Conservation (phyloP, 768 basidiomycete species). For the Russula virescens region DNA sequence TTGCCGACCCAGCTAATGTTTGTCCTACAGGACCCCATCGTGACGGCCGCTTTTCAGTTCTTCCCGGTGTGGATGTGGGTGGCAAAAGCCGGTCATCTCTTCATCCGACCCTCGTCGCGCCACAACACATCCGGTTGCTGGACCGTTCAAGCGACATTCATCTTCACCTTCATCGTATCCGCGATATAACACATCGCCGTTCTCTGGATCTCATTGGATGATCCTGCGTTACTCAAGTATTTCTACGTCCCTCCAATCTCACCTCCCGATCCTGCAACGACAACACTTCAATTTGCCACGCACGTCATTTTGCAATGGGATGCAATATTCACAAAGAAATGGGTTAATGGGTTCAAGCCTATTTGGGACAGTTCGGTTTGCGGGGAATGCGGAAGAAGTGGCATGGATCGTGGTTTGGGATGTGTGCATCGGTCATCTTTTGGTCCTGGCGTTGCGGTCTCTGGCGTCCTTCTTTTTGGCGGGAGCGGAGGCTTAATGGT, state of each 20-base stretch:
- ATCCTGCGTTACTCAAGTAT: conserved; percentile 8
- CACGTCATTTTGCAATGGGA: conserved; percentile 20
- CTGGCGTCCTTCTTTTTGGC: conserved; percentile 21
- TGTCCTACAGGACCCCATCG: conserved; percentile 15
- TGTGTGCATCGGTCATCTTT: conserved; percentile 2
- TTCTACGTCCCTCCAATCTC: conserved; percentile 14
- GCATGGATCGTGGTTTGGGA: conserved; percentile 13
- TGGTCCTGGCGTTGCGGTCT: conserved; percentile 21
- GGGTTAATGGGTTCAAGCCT: conserved; percentile 15
- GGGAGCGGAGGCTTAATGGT: conserved; percentile 18
- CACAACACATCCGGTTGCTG: conserved; percentile 18
- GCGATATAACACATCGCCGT: conserved; percentile 15
- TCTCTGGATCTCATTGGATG: background rate
- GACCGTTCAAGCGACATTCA: conserved; percentile 17
- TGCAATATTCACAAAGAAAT: conserved; percentile 5
- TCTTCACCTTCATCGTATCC: conserved; percentile 16
- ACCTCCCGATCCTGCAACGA: conserved; percentile 1
- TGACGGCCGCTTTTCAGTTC: conserved; percentile 21
- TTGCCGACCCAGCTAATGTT: conserved; percentile 13
- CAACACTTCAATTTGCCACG: conserved; percentile 3
- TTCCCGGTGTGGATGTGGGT: conserved; percentile 20
- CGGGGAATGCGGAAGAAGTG: background rate
- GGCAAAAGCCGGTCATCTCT: conserved; percentile 12
- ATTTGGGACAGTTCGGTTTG: conserved; percentile 19
- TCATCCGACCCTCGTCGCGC: conserved; percentile 19